Evolutionary conservation across 768 basidiomycete genomes (phyloP).

Genomic region (Hygrocybe coccinea): DNA sequence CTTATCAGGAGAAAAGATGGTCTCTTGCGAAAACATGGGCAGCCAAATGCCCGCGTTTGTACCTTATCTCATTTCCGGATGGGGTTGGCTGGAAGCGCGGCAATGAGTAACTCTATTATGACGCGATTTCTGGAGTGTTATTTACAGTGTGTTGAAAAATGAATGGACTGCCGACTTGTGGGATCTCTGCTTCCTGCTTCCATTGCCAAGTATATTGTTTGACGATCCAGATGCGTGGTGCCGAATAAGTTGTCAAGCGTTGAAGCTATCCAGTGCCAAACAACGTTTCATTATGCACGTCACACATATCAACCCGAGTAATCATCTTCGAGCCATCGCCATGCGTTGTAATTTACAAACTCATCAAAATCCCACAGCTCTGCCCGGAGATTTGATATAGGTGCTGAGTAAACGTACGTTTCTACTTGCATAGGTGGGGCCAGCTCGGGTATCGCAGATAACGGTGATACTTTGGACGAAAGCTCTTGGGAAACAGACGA

Average conservation of each 20-base stretch:
- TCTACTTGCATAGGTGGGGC: conserved; percentile 43
- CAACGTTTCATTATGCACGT: not conserved
- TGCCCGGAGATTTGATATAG: conserved; percentile 41
- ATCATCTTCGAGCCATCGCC: conserved; percentile 63
- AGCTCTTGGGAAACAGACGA: conserved; percentile 20
- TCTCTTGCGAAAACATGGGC: not conserved
- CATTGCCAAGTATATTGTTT: no score
- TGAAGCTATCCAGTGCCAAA: no score
- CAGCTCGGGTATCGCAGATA: conserved; percentile 35
- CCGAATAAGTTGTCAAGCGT: no score
- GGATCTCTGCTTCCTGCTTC: no score
- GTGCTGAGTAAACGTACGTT: conserved; percentile 66
- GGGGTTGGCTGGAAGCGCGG: no score
- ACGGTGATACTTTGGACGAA: conserved; percentile 39
- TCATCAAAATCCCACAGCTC: conserved; percentile 78
- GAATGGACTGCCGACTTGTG: no score
- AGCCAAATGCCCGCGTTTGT: not conserved
- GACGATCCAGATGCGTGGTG: no score
- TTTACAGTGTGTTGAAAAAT: no score
- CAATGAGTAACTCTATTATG: no score
- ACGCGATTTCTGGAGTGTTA: no score
- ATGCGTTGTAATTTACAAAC: conserved; percentile 70
- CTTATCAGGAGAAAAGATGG: not conserved
- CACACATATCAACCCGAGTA: conserved; percentile 27
- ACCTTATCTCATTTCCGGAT: not conserved